Base-by-base conservation (phyloP, 164 flowering plant species). In the Malania oleifera region DNA sequence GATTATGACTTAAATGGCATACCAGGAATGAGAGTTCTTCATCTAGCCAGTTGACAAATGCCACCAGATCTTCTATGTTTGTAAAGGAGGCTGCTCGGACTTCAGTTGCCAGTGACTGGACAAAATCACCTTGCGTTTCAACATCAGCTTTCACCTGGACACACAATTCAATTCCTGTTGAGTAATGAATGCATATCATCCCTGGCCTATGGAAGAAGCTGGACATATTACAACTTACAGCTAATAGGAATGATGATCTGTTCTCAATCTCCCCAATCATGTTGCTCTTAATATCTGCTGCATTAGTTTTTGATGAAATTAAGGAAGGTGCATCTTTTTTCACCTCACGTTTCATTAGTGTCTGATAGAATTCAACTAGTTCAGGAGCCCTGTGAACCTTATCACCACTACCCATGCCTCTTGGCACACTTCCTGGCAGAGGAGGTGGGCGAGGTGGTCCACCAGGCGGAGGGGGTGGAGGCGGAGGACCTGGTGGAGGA, bases 1-100 rank as follows among this genome's bases (percentile, higher is more conserved):
- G 38, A 15, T 29, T 6, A 10, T 53, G 47, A 34, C 47, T 25
- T 50, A 23, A 27, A 35, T 26, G 28, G 55, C 75, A 57, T 87
- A 95, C 99, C 91, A 95, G 79, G 77, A 91, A 95, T 45, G 99
- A 95, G 28, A 95, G 95, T 67, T 95, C 99, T 71, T 91, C 99
- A 63, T 95, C 98, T 2, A 95, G 92, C 99, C 99, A 95, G 68
- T 87, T 89, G 59, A 95, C 98, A 66, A 91, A 95, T 43, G 85
- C 77, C 50, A 84, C 74, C 37, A 95, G 77, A 70, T 95, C 99
- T 39, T 89, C 93, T 31, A 89, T 75, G 37, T 70, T 75, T 44
- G 81, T 67, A 67, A 91, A 91, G 52, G 95, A 67, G 58, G 90
- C 90, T 55, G 89, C 96, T 58, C 96, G 77, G 46, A 95, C 97